Conservation (phyloP, 257 asterid genomes). For the Lycium barbarum region DNA sequence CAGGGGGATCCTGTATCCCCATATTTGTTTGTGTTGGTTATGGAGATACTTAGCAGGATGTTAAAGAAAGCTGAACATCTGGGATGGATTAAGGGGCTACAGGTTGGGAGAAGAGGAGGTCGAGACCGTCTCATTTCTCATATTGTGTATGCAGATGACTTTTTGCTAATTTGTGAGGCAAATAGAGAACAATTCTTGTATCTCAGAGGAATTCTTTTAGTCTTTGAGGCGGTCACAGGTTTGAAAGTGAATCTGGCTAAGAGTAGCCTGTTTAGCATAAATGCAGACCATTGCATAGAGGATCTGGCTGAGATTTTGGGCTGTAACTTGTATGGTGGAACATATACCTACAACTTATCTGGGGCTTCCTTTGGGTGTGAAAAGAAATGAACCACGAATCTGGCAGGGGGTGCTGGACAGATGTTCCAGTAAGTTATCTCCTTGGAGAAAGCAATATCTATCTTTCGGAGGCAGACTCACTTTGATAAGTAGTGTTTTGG, state of each 20-base stretch:
- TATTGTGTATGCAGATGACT: not conserved
- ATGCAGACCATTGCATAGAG: not conserved
- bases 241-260: not conserved
- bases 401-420: no score
- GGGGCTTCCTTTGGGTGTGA: not conserved
- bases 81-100: not conserved
- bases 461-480: no score
- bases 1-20: not conserved
- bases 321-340: no score
- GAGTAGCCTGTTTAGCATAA: not conserved
- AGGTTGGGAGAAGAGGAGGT: not conserved
- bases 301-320: no score
- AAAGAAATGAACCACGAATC: no score
- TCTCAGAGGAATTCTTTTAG: not conserved
- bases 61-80: not conserved
- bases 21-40: not conserved
- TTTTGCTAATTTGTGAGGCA: not conserved
- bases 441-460: no score
- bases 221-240: not conserved
- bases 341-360: no score
- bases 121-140: not conserved
- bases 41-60: not conserved
- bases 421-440: no score
- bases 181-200: not conserved
- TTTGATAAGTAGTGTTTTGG: no score